These are phyloP conservation scores for Moricandia arvensis DNA, from an alignment of 345 rosid species.

Conservation along the genomic window DNA sequence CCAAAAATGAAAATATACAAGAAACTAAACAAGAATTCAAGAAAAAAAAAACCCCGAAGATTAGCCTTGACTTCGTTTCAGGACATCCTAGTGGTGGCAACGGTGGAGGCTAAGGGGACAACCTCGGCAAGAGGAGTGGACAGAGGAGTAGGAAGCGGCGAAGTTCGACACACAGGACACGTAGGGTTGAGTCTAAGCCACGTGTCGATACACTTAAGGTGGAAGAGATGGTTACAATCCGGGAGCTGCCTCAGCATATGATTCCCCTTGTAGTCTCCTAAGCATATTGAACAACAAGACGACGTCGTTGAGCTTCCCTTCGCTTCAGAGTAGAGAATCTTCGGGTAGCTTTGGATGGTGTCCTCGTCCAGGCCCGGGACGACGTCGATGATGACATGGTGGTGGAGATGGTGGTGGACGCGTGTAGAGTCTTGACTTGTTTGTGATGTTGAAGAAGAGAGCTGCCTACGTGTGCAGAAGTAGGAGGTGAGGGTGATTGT, in stretches of 20 bases:
- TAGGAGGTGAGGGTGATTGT: conserved; percentile 53
- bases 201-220: conserved; percentile 77
- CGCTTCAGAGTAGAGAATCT: conserved; percentile 64
- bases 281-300: conserved; percentile 72
- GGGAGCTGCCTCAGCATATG: conserved; percentile 65
- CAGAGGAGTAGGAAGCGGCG: conserved; percentile 82
- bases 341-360: conserved; percentile 70
- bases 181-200: conserved; percentile 76
- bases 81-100: conserved; percentile 39
- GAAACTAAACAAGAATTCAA: neutral
- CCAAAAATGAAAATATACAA: neutral
- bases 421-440: conserved; percentile 19
- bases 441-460: conserved; percentile 25
- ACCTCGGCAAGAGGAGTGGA: conserved; percentile 80
- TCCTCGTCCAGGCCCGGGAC: conserved; percentile 66
- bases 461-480: conserved; percentile 45
- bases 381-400: conserved; percentile 40
- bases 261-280: conserved; percentile 66
- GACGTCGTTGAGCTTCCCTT: conserved; percentile 50
- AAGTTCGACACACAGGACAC: conserved; percentile 77
- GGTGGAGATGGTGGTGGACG: conserved; percentile 22
- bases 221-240: conserved; percentile 78
- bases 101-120: conserved; percentile 57
- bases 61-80: neutral
- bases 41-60: neutral